Percentiles rank a stretch among this genome's conserved stretches.
Evolutionary conservation across 2,329 filamentous ascomycete genomes (phyloP).

Genomic region (Pyricularia grisea): DNA sequence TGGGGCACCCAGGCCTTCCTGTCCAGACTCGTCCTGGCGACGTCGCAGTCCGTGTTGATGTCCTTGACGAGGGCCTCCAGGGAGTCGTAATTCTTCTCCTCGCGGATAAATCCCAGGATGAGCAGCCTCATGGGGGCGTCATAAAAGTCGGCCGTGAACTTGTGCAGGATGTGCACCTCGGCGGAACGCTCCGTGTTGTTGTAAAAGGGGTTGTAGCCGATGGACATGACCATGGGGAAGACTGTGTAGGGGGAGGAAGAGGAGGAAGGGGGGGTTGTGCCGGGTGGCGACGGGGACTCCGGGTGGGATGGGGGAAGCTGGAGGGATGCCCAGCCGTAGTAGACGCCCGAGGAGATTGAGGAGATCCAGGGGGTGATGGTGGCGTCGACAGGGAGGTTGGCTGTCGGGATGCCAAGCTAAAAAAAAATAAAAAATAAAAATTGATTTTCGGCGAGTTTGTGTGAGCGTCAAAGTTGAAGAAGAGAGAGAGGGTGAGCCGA

Average conservation of each 20-base stretch:
- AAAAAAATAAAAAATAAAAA: background rate
- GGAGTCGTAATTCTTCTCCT: conserved; percentile 80
- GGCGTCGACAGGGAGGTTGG: conserved; percentile 74
- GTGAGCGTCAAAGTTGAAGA: background rate
- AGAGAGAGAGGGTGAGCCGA: background rate
- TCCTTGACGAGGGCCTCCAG: conserved; percentile 79
- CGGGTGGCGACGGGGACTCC: conserved; percentile 18
- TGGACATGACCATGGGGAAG: conserved; percentile 85
- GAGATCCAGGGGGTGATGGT: conserved; percentile 50
- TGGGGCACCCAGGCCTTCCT: conserved; percentile 49
- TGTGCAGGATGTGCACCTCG: conserved; percentile 64
- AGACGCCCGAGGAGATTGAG: conserved; percentile 67
- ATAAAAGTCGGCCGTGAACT: conserved; percentile 78
- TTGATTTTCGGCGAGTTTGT: background rate
- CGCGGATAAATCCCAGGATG: conserved; percentile 79
- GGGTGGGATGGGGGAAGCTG: conserved; percentile 42
- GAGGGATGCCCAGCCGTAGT: conserved; percentile 85
- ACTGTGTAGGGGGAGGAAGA: conserved; percentile 27
- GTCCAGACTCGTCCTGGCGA: conserved; percentile 63
- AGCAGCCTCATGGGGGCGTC: conserved; percentile 67
- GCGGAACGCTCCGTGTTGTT: conserved; percentile 80
- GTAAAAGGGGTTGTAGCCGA: conserved; percentile 97
- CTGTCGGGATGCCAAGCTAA: conserved; percentile 72
- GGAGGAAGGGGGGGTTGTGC: conserved; percentile 9
- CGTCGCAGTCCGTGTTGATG: conserved; percentile 81